A percentile compares a stretch with the other conserved stretches of the same genome.
Evolutionary conservation across 352 stramenopile species (phyloP).

Genomic region (Phytophthora constricta): DNA sequence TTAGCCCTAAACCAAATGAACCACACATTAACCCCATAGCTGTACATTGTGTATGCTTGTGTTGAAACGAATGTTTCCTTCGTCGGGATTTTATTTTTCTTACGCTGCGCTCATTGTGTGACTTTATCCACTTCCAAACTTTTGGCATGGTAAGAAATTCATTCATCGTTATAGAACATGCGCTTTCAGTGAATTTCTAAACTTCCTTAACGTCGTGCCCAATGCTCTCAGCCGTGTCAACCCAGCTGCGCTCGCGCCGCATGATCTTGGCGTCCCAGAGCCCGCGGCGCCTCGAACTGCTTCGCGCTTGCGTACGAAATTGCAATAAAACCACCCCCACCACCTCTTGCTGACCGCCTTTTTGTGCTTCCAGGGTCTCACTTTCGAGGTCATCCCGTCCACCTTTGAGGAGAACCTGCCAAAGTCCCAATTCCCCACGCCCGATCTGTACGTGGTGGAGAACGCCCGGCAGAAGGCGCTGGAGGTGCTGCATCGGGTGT

Average conservation of each 20-base stretch:
- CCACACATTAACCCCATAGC: too few species aligned
- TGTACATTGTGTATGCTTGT: too few species aligned
- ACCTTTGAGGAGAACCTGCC: constrained; percentile 86
- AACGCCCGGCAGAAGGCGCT: constrained; percentile 83
- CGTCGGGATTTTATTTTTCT: too few species aligned
- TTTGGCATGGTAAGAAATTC: background rate
- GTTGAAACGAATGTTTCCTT: too few species aligned
- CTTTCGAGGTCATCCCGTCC: constrained; percentile 80
- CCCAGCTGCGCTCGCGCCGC: constrained; percentile 52
- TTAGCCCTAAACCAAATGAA: too few species aligned
- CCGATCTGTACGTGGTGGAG: constrained; percentile 79
- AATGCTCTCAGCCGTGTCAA: constrained; percentile 62
- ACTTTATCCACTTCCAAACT: too few species aligned
- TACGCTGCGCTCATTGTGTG: too few species aligned
- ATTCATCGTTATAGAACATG: background rate
- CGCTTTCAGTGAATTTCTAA: too few species aligned
- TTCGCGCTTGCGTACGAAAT: constrained; percentile 69
- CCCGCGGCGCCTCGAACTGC: constrained; percentile 73
- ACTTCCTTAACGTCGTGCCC: too few species aligned
- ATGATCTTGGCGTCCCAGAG: constrained; percentile 86
- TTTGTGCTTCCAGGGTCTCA: constrained; percentile 50
- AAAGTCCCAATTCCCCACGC: constrained; percentile 70
- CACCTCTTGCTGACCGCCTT: background rate
- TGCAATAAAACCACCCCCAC: background rate
- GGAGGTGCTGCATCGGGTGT: constrained; percentile 64